These are phyloP conservation scores for Purpureocillium takamizusanense DNA, from an alignment of 2,329 filamentous ascomycete species.

Conservation along the genomic window DNA sequence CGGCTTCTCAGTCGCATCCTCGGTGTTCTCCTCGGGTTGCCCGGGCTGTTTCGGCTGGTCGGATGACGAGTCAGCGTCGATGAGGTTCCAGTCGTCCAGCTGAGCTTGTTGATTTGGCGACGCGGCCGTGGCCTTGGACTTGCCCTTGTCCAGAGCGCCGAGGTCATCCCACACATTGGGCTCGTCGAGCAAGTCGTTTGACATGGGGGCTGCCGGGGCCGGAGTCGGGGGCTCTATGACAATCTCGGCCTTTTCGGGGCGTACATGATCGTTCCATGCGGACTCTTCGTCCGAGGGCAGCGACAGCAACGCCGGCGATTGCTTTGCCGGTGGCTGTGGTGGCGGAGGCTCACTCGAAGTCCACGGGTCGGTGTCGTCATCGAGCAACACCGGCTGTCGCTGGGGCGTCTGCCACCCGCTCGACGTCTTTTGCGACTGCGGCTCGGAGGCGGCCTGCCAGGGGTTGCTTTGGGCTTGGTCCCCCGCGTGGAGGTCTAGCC, in stretches of 20 bases:
- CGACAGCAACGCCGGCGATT: constrained; percentile 24
- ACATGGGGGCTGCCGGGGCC: constrained; percentile 15
- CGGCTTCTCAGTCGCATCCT: constrained; percentile 16
- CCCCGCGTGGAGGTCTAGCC: constrained; percentile 31
- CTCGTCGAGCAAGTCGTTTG: constrained; percentile 28
- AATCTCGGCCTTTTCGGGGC: constrained; percentile 15
- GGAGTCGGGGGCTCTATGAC: constrained; percentile 5
- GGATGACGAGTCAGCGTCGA: constrained; percentile 31
- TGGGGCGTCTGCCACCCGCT: constrained; percentile 4
- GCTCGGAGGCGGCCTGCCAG: constrained; percentile 19
- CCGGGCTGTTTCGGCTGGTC: constrained; percentile 6
- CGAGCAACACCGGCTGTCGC: constrained; percentile 9
- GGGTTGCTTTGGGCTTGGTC: constrained; percentile 24
- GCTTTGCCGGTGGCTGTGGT: constrained; percentile 10
- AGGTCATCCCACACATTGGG: constrained; percentile 43
- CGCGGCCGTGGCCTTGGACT: constrained; percentile 22
- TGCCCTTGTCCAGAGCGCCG: constrained; percentile 30
- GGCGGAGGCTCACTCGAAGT: constrained; percentile 16
- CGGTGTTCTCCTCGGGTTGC: constrained; percentile 5
- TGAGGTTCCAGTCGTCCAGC: constrained; percentile 41
- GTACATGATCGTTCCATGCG: constrained; percentile 29
- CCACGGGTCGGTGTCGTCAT: constrained; percentile 17
- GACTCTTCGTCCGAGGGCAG: constrained; percentile 28
- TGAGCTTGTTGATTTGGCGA: constrained; percentile 10
- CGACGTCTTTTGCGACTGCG: constrained; percentile 8